Evolutionary conservation across 2,329 filamentous ascomycete genomes (phyloP).

Genomic region (Fusarium equiseti): DNA sequence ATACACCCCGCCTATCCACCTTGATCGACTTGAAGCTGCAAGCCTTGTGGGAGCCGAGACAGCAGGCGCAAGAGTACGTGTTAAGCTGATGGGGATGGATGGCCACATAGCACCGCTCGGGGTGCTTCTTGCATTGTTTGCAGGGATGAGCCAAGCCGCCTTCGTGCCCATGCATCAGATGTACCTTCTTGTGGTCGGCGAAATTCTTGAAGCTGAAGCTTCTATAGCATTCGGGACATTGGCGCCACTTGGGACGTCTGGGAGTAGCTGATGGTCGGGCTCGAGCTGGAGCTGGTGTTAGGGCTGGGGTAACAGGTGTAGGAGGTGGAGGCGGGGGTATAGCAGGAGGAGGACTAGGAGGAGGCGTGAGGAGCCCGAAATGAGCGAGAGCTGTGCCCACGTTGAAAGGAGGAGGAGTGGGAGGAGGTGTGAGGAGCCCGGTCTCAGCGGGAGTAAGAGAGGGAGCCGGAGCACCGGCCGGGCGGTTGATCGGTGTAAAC

Average conservation of each 20-base stretch:
- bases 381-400: too few relatives aligned
- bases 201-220: not conserved
- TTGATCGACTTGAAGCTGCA: not conserved
- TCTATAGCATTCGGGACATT: not conserved
- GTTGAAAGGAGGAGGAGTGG: not conserved
- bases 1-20: not conserved
- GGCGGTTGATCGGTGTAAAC: not conserved
- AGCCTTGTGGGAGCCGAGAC: not conserved
- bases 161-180: not conserved
- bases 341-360: too few relatives aligned
- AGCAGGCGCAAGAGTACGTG: not conserved
- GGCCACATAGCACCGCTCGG: not conserved
- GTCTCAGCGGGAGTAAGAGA: too few relatives aligned
- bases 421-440: not conserved
- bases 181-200: constrained; percentile 1
- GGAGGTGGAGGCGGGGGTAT: not conserved
- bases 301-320: not conserved
- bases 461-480: too few relatives aligned
- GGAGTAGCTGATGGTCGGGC: not conserved
- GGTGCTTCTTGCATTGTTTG: not conserved
- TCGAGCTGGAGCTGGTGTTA: not conserved
- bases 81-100: not conserved
- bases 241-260: too few relatives aligned
- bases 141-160: not conserved
- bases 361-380: too few relatives aligned